Percentiles rank a stretch among this genome's conserved stretches.
Conservation (phyloP, 2,329 filamentous ascomycete species). For the Pestalotiopsis sp. region DNA sequence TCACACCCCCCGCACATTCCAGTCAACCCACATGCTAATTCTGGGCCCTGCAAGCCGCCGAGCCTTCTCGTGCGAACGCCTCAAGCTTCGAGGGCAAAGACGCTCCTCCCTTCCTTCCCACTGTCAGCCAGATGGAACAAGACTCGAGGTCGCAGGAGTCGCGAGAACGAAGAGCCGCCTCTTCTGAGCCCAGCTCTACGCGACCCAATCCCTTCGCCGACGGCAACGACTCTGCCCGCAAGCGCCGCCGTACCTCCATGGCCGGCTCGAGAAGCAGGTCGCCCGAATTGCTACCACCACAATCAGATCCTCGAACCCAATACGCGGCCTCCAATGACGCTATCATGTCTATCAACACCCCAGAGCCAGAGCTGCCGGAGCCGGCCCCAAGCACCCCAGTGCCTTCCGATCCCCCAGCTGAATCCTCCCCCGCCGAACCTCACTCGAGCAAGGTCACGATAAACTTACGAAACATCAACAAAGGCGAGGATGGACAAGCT, state of each 20-base stretch:
- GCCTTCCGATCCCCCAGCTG: conserved; percentile 31
- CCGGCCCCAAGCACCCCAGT: conserved; percentile 47
- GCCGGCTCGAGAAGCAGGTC: conserved; percentile 58
- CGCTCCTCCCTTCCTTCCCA: conserved; percentile 40
- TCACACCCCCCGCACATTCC: conserved; percentile 14
- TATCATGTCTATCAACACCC: conserved; percentile 45
- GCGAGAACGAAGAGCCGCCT: conserved; percentile 58
- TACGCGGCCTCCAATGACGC: conserved; percentile 33
- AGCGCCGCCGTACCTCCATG: conserved; percentile 64
- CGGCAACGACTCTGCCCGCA: conserved; percentile 56
- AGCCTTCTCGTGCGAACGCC: conserved; percentile 56
- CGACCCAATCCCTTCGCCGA: conserved; percentile 69
- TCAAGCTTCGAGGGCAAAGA: conserved; percentile 47
- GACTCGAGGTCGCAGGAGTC: conserved; percentile 51
- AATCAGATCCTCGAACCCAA: conserved; percentile 27
- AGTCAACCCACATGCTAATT: conserved; percentile 59
- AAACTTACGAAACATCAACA: conserved; percentile 55
- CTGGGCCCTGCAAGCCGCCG: conserved; percentile 47
- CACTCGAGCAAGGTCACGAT: conserved; percentile 63
- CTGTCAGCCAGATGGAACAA: conserved; percentile 57
- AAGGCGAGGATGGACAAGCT: conserved; percentile 44
- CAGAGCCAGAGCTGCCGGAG: conserved; percentile 27
- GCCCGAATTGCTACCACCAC: conserved; percentile 39
- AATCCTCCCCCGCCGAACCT: conserved; percentile 39
- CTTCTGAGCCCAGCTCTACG: conserved; percentile 64